Evolutionary conservation across 1,284 basidiomycete species (phyloP).

Genomic region (Puccinia triticina): DNA sequence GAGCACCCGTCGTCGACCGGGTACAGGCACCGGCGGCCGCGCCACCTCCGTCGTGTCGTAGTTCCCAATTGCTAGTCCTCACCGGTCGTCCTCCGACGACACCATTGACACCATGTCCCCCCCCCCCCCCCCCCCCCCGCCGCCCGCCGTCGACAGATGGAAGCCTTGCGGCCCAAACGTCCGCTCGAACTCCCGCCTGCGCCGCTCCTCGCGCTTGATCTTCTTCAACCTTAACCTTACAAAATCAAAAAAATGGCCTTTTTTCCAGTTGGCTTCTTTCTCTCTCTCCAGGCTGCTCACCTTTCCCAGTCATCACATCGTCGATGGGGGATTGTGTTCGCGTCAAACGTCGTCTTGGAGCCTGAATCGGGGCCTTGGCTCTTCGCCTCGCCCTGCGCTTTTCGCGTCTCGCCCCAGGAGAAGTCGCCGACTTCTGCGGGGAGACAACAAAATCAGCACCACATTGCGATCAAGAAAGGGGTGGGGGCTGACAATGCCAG

Average conservation of each 20-base stretch:
- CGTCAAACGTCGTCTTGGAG: constrained; percentile 68
- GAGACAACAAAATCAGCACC: not conserved
- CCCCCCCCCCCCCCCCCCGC: too few species aligned
- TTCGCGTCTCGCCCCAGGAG: constrained; percentile 98
- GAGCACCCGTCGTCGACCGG: constrained; percentile 54
- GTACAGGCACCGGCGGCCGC: constrained; percentile 69
- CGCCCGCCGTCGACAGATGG: constrained; percentile 54
- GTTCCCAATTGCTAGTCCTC: constrained; percentile 68
- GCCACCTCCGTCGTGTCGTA: constrained; percentile 55
- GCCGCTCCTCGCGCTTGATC: constrained; percentile 51
- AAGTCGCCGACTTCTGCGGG: constrained; percentile 78
- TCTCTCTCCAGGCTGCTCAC: constrained; percentile 66
- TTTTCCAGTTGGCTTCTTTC: too few species aligned
- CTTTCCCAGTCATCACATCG: constrained; percentile 99
- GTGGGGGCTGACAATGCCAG: constrained; percentile 72
- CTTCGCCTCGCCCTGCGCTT: constrained; percentile 86
- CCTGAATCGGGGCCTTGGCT: constrained; percentile 38
- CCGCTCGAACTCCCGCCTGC: constrained; percentile 69
- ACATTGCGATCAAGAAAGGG: not conserved
- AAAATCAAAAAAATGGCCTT: constrained; percentile 54
- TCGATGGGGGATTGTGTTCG: constrained; percentile 78
- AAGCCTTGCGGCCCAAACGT: constrained; percentile 55
- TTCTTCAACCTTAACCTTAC: too few species aligned
- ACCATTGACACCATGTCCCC: constrained; percentile 71
- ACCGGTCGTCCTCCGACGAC: constrained; percentile 76